Base-by-base conservation (phyloP, 495 filamentous ascomycete species). In the Penicillium crystallinum region DNA sequence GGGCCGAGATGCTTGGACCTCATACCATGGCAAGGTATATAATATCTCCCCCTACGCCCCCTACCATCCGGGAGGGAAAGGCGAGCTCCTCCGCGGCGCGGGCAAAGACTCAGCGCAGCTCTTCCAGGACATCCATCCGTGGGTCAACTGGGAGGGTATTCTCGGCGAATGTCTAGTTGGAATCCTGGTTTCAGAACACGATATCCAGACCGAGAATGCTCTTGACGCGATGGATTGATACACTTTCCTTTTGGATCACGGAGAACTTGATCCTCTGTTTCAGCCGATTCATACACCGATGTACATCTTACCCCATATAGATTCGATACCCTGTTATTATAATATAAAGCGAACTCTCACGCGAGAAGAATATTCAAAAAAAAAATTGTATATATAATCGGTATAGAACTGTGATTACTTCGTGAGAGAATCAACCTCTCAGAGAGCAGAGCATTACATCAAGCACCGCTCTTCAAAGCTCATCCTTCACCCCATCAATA, bases 71-170 rank as follows among this genome's bases (percentile, higher is more conserved):
- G 93, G 93, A 30, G 93, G 93, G 4, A 89, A 87, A 71, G 85
- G 83, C 3, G 90, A 98, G 73, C 62, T 97, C 59, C 74, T 96
- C 67, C 78, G 87, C 19, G 85, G 78, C 14, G 92, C 91, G 2
- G 93, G 89, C 15, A 77, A 72, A 64, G 77, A 80, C 41, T 76
- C 71, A 12, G 89, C 83, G 31, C 84, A 83, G 72, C 58, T 98
- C 62, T 97, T 98, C 67, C 83, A 85, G 55, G 90, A 96, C 73
- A 80, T 91, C 19, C 93, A 98, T 76, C 90, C 92, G 15, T 98
- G 95, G 93, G 92, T 98, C 9, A 98, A 95, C 61, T 95, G 89
- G 77, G 95, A 97, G 73, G 88, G 86, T 4, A 96, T 98, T 81
- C 69, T 98, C 46, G 81, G 83, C 21, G 81, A 86, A 60, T 97